Evolutionary conservation across 2,329 filamentous ascomycete genomes (phyloP).

Genomic region (Xylariaceae sp.): DNA sequence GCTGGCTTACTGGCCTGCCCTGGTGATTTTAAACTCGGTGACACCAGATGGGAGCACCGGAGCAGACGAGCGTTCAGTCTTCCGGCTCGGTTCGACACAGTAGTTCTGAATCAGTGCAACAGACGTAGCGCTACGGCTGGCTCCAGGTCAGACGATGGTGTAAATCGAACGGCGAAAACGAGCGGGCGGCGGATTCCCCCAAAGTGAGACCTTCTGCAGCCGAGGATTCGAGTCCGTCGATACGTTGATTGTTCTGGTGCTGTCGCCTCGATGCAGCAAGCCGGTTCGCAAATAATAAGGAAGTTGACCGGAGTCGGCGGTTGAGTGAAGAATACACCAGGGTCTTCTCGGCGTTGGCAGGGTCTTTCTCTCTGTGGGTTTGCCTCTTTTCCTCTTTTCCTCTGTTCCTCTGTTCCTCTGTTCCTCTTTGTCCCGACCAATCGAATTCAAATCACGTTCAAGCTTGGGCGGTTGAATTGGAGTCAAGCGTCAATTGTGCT

Average conservation of each 20-base stretch:
- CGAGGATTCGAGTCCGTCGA: conserved; percentile 17
- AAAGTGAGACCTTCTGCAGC: conserved; percentile 28
- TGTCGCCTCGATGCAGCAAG: conserved; percentile 20
- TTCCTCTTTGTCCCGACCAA: conserved; percentile 14
- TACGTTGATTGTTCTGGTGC: conserved; percentile 16
- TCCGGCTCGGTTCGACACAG: conserved; percentile 27
- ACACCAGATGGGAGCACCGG: conserved; percentile 25
- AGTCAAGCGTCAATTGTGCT: conserved; percentile 13
- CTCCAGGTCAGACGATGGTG: conserved; percentile 21
- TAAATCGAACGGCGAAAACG: conserved; percentile 20
- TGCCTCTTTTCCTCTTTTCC: conserved; percentile 17
- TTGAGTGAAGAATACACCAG: conserved; percentile 10
- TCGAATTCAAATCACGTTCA: conserved; percentile 12
- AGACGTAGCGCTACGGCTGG: conserved; percentile 17
- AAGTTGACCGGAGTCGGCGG: conserved; percentile 2
- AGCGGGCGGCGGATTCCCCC: conserved; percentile 20
- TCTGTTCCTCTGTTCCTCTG: conserved; percentile 14
- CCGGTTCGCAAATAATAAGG: conserved; percentile 17
- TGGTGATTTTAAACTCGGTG: conserved; percentile 25
- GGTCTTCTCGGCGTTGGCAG: conserved; percentile 10
- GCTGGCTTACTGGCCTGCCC: conserved; percentile 16
- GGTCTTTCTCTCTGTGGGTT: conserved; percentile 18
- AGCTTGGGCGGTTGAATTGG: conserved; percentile 5
- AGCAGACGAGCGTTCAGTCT: conserved; percentile 18
- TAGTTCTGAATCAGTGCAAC: conserved; percentile 31